phyloP scores from a whole-genome alignment of 2,329 filamentous ascomycete species.

The Chalara sp. region DNA sequence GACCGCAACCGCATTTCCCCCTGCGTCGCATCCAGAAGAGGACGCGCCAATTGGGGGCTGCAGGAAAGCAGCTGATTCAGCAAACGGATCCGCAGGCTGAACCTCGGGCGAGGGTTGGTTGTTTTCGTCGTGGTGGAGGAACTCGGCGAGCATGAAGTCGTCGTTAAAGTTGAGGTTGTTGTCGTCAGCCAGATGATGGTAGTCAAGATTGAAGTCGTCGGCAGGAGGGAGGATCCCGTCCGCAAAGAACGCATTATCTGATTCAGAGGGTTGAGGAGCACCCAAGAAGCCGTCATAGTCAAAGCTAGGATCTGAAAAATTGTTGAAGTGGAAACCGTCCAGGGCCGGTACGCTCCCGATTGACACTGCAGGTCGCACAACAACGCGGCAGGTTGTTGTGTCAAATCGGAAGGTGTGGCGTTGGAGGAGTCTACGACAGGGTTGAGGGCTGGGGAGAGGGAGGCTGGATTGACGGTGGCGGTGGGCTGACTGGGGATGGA shows the following conservation, averaged over 20 bases:
- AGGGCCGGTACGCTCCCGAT: constrained; percentile 52
- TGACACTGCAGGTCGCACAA: constrained; percentile 99
- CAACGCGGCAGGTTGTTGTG: constrained; percentile 99
- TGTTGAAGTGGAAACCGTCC: constrained; percentile 21
- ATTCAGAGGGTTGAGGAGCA: constrained; percentile 60
- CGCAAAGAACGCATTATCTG: constrained; percentile 73
- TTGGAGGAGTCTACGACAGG: constrained; percentile 41
- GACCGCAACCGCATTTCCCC: constrained; percentile 65
- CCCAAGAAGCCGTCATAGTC: constrained; percentile 59
- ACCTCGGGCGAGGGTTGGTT: constrained; percentile 25
- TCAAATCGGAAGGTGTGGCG: constrained; percentile 63
- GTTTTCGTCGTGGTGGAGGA: constrained; percentile 42
- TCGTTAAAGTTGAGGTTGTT: constrained; percentile 44
- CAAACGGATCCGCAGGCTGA: constrained; percentile 29
- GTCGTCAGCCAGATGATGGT: constrained; percentile 62
- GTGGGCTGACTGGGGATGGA: constrained; percentile 26
- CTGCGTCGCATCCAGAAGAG: constrained; percentile 67
- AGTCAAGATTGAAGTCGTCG: constrained; percentile 58
- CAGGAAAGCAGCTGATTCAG: constrained; percentile 54
- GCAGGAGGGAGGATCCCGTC: constrained; percentile 68
- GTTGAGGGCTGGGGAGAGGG: constrained; percentile 50
- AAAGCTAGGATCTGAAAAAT: constrained; percentile 43
- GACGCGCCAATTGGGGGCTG: constrained; percentile 70
- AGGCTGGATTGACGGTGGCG: constrained; percentile 54
- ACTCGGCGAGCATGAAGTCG: constrained; percentile 45